Evolutionary conservation across 345 rosid species (phyloP), one percentile per base, ranked within the genome.

Genomic region (Ricinus communis): DNA sequence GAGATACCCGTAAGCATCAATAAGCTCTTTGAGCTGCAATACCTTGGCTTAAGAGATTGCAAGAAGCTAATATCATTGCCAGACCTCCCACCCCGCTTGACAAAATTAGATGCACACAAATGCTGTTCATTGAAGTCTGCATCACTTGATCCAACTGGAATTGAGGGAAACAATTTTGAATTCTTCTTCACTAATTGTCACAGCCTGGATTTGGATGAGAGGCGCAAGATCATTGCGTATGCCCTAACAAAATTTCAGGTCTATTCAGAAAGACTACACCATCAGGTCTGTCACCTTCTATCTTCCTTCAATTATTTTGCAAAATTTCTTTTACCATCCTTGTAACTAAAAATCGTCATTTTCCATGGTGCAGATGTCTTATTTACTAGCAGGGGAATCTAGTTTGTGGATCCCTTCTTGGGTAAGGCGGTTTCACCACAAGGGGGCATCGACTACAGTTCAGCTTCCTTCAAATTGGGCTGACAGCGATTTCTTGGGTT

Each of bases 1-100:
- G 10, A 6, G 9, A 3, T 61, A 33, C 80, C 88, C 0, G n/a
- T 14, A 19, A 75, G 77, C 52, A 56, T 85, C 57, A 70, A 21
- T 1, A 4, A 21, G 14, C 76, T 77, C 11, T 8, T 30, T 4
- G n/a, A 62, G 22, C 70, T 77, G 13, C 60, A 68, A 77, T 28
- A n/a, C 10, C 47, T 72, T 53, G 8, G 27, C 47, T 18, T 77
- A 33, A 31, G 30, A 10, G 0, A 36, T 18, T 77, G 77, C 66
- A 3, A 9, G 57, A 19, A 5, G 18, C 77, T 72, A 27, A 8
- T 0, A 3, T 54, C 40, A 11, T 30, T 77, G 19, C 69, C 56
- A 9, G 53, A 47, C 21, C 70, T 77, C 62, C 81, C 81, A n/a
- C 70, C 73, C 6, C 40, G 21, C 5, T 10, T 71, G 8, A 9